phyloP scores from a whole-genome alignment of 177 flowering plant genomes.

The Vitis hybrid region DNA sequence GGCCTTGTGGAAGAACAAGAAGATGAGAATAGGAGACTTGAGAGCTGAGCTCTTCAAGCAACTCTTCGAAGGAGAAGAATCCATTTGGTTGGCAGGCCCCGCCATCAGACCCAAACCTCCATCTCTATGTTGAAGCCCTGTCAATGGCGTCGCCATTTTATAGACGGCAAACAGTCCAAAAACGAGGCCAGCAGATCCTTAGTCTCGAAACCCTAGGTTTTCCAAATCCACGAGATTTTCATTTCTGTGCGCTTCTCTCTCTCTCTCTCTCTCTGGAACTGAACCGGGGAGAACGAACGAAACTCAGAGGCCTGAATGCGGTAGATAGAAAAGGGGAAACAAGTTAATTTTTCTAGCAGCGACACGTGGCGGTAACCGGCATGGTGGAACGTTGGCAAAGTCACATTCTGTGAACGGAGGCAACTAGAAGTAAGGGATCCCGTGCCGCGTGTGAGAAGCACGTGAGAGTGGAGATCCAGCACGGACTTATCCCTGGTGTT shows the following conservation, averaged over 20 bases:
- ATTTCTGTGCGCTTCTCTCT: neutral
- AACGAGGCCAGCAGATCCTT: slow-evolving; percentile 10
- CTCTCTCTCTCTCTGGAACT: neutral
- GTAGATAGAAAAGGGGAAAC: too few relatives aligned
- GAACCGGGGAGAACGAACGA: too few relatives aligned
- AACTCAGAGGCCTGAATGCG: too few relatives aligned
- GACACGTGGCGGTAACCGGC: too few relatives aligned
- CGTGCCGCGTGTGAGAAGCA: too few relatives aligned
- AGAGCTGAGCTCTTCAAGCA: slow-evolving; percentile 32
- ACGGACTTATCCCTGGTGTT: neutral
- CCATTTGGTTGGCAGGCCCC: slow-evolving; percentile 36
- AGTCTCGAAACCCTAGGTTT: slow-evolving; percentile 4
- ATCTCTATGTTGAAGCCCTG: slow-evolving; percentile 44
- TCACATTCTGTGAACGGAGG: too few relatives aligned
- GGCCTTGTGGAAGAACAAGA: slow-evolving; percentile 85
- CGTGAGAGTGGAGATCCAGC: too few relatives aligned
- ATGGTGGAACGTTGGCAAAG: too few relatives aligned
- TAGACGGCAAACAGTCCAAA: neutral
- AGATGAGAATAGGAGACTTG: slow-evolving; percentile 73
- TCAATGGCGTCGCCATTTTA: slow-evolving; percentile 71
- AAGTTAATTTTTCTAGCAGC: too few relatives aligned
- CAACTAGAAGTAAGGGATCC: too few relatives aligned
- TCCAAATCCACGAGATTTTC: neutral
- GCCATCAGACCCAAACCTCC: slow-evolving; percentile 58
- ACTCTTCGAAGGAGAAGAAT: slow-evolving; percentile 25